A percentile compares a stretch with the other conserved stretches of the same genome.
These are phyloP conservation scores for Hyphopichia burtonii DNA, from an alignment of 1,139 yeast genomes.

Conservation along the genomic window DNA sequence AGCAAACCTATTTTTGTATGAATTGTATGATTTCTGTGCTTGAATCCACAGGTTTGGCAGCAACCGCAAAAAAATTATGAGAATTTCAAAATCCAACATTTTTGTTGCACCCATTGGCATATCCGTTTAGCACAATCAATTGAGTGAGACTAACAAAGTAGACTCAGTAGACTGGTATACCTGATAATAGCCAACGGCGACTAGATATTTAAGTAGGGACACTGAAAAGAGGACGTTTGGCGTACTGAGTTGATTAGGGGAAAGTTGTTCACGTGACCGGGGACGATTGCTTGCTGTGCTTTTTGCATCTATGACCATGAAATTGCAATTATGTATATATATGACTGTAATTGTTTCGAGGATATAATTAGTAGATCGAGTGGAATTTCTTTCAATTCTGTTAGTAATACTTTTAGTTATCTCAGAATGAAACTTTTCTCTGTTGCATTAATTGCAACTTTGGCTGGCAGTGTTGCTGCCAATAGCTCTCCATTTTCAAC, in stretches of 20 bases:
- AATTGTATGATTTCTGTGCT: background rate
- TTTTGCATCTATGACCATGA: background rate
- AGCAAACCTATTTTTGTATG: too few species aligned
- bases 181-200: too few species aligned
- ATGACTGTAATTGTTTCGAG: too few species aligned
- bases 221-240: too few species aligned
- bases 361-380: too few species aligned
- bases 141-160: too few species aligned
- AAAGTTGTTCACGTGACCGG: slow-evolving; percentile 1
- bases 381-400: too few species aligned
- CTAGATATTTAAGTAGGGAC: too few species aligned
- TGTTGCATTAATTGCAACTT: background rate
- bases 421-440: slow-evolving; percentile 1
- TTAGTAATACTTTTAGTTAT: too few species aligned
- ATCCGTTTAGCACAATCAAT: too few species aligned
- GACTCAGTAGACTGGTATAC: too few species aligned
- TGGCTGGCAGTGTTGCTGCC: slow-evolving; percentile 4
- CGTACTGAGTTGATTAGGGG: too few species aligned
- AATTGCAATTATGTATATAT: background rate
- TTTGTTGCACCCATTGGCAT: background rate
- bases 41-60: background rate
- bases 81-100: background rate
- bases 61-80: background rate
- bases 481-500: slow-evolving; percentile 8
- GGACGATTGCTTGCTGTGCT: background rate